phyloP scores from a whole-genome alignment of 2,329 filamentous ascomycete genomes.

The Pseudogymnoascus verrucosus region DNA sequence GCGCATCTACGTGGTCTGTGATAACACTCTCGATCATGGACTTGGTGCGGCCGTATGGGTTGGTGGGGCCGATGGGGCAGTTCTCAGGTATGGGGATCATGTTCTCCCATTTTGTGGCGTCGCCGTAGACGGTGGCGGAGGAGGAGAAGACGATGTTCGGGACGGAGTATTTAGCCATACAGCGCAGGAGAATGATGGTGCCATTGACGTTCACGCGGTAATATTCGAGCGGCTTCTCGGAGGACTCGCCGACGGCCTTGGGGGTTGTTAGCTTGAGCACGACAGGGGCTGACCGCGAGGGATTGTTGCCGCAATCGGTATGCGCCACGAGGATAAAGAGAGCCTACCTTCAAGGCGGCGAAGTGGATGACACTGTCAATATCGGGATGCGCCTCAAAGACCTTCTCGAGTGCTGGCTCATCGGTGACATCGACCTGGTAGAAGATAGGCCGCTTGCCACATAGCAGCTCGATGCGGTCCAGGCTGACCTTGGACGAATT shows the following conservation, averaged over 20 bases:
- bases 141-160: slow-evolving; percentile 98
- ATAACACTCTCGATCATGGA: slow-evolving; percentile 86
- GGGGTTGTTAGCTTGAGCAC: slow-evolving; percentile 13
- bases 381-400: slow-evolving; percentile 81
- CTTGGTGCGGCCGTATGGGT: slow-evolving; percentile 97
- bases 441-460: slow-evolving; percentile 78
- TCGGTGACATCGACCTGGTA: slow-evolving; percentile 84
- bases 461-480: slow-evolving; percentile 91
- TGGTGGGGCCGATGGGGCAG: slow-evolving; percentile 93
- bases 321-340: background rate
- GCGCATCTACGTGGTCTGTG: slow-evolving; percentile 78
- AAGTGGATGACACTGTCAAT: slow-evolving; percentile 99
- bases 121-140: slow-evolving; percentile 95
- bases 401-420: slow-evolving; percentile 71
- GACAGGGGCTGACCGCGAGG: too few species aligned
- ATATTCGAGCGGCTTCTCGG: slow-evolving; percentile 91
- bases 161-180: slow-evolving; percentile 85
- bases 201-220: slow-evolving; percentile 95
- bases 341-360: slow-evolving; percentile 79
- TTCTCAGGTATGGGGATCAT: slow-evolving; percentile 99
- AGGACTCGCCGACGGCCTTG: slow-evolving; percentile 90
- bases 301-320: background rate
- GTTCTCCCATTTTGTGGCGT: slow-evolving; percentile 88
- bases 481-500: slow-evolving; percentile 89
- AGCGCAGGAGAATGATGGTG: slow-evolving; percentile 75